phyloP scores from a whole-genome alignment of 371 early-diverging fungal species.

The Mucor irregularis region DNA sequence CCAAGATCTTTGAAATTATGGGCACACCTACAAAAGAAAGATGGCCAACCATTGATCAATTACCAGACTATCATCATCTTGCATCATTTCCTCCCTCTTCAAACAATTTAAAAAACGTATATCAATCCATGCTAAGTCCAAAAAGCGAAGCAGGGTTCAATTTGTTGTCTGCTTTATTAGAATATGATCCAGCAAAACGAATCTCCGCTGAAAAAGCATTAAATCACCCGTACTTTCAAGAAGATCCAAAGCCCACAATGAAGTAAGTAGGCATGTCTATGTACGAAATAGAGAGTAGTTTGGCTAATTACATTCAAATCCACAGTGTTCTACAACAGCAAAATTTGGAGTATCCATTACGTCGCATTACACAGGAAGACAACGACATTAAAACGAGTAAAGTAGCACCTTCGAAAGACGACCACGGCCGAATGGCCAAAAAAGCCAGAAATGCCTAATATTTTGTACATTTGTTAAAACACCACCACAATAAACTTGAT shows the following conservation, averaged over 20 bases:
- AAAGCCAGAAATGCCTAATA: conserved; percentile 38
- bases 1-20: conserved; percentile 88
- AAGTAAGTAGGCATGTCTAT: conserved; percentile 57
- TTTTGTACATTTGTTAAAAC: background rate
- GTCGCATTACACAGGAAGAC: conserved; percentile 68
- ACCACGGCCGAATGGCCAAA: conserved; percentile 32
- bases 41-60: conserved; percentile 76
- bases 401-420: conserved; percentile 27
- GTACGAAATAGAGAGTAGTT: too few relatives aligned
- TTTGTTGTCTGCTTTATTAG: conserved; percentile 80
- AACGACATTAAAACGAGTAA: conserved; percentile 60
- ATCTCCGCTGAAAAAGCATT: conserved; percentile 90
- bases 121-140: conserved; percentile 47
- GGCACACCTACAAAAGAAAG: conserved; percentile 84
- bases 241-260: conserved; percentile 81
- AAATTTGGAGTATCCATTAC: conserved; percentile 60
- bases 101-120: conserved; percentile 46
- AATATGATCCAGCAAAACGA: conserved; percentile 90
- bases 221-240: conserved; percentile 87
- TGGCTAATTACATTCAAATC: background rate
- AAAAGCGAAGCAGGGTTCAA: conserved; percentile 71
- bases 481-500: too few relatives aligned
- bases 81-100: conserved; percentile 53
- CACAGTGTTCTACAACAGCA: conserved; percentile 59
- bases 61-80: conserved; percentile 72